Base-by-base conservation (phyloP, 225 moss, liverwort and hornwort genomes). In the Physcomitrellopsis africana region DNA sequence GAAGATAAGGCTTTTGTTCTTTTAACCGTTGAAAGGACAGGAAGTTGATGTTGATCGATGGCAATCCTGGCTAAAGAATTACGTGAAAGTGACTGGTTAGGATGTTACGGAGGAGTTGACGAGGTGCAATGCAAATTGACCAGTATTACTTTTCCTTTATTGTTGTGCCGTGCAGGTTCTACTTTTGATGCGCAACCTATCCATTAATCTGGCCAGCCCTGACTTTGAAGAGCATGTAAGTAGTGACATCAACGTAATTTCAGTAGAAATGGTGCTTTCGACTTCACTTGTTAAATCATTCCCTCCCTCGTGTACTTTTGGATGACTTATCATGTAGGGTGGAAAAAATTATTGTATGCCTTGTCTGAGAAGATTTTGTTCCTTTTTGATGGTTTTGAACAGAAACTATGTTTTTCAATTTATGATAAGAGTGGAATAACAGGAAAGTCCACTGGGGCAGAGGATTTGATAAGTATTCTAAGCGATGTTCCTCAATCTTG, bases 121-220 rank as follows among this genome's bases (percentile, higher is more conserved):
- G 9, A 23, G 18, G 41, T 32, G 18, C 11, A 22, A 58, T 41
- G 17, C 11, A 43, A 16, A 37, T 58, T 5, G n/a, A 47, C 4
- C 2, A 19, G 8, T 32, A 18, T 22, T 1, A 23, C 11, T 57
- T 2, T 47, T 2, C 17, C 17, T 11, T 20, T 72, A 41, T 41
- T 16, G 37, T 6, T 37, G 10, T 55, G 55, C 1, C 7, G 11
- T 17, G 75, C 76, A 90, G 90, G 88, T 93, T 8, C 68, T 99
- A 43, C 80, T 99, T 64, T 59, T 99, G 76, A 99, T 99, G 93
- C 87, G 95, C 72, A 99, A 99, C 68, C 82, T 99, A 6, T 93
- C 95, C 10, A 84, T 99, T 79, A 99, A 99, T 69, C 60, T 99
- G 17, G 70, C 73, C 1, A 86, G 76, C 59, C 88, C 95, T 10